Evolutionary conservation across 768 basidiomycete species (phyloP), one percentile per base, ranked within the genome.

Genomic region (Hemileccinum impolitum): DNA sequence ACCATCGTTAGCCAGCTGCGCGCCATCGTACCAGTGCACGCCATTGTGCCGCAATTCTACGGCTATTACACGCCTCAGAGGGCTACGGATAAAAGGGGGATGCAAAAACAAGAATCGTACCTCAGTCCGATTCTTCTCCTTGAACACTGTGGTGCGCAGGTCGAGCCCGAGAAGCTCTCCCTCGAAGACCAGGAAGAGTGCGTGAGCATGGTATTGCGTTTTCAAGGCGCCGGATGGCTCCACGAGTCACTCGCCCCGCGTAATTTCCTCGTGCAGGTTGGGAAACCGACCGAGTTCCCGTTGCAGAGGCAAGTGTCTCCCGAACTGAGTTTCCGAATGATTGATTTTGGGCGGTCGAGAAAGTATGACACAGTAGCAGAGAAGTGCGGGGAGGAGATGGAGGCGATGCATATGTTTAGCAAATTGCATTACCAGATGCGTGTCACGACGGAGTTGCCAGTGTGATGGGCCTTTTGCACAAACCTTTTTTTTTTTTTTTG

Each of bases 11-110:
- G 6, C 4, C 66, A 63, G n/a, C 25, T 79, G 6, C 63, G 64
- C 26, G 56, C 72, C 52, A 74, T 80, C 1, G 71, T 75, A 0
- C 78, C 79, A 3, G 66, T 77, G 4, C 66, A 70, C 8, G 72
- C 84, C 0, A 40, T 84, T 40, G 77, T 80, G 3, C 83, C 84
- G 0, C 81, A 83, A 59, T 85, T 76, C 61, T 85, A 80, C 54
- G 83, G 84, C 2, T 81, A 79, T 62, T 85, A 84, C 53, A 59
- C 55, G 0, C 70, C 70, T 1, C 14, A 42, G 34, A 2, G 15
- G 66, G 10, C 18, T 0, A 4, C 1, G 0, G 5, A 1, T 7
- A 3, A 17, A 3, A 31, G 18, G 3, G 2, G 28, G 28, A 30
- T 4, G 28, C 28, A 30, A 30, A 30, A 23, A 23, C 23, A 6